Base-by-base conservation (phyloP, 371 early-diverging fungal genomes). In the Mortierella sp. region DNA sequence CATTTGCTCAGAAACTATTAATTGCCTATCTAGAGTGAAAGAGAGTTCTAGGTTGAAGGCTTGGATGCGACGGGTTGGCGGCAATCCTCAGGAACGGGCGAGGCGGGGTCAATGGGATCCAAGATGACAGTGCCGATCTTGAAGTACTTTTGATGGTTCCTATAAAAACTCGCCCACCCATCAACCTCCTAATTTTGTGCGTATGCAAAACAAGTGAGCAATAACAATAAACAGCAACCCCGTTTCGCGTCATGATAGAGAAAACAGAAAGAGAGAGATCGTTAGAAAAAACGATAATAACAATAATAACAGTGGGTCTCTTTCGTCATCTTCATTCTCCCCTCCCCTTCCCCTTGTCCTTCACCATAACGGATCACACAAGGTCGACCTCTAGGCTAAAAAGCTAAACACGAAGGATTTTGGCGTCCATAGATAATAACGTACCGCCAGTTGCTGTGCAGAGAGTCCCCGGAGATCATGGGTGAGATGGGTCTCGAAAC, bases 101-200 rank as follows among this genome's bases (percentile, higher is more conserved):
- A 84, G 66, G 91, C 86, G 2, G 94, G 92, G 61, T 94, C 94
- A 65, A 97, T 95, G 10, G 96, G 95, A 13, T 89, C 89, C 73
- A 95, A 93, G 1, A 91, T 64, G 2, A 98, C 96, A 2, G 82
- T 85, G 8, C 99, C 99, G n/a, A 97, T 93, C 66, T 92, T 90
- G 74, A 91, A 91, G 79, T 98, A 99, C 44, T 89, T 92, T 74
- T 94, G 93, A 79, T 94, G 94, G 53, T 94, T 93, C 37, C 91
- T 90, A 87, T 97, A 99, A 77, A 97, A 97, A 37, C 88, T 88
- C 48, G 92, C 91, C 99, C 99, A 99, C 24, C 92, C 91, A n/a
- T 92, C 88, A 43, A 99, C 73, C 22, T 89, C 89, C 91, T 95
- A 84, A 26, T 50, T 44, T 70, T 3, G n/a, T 44, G 19, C 13